These are phyloP conservation scores for Alternaria angustiovoidea DNA, from an alignment of 2,329 filamentous ascomycete genomes.

Conservation along the genomic window DNA sequence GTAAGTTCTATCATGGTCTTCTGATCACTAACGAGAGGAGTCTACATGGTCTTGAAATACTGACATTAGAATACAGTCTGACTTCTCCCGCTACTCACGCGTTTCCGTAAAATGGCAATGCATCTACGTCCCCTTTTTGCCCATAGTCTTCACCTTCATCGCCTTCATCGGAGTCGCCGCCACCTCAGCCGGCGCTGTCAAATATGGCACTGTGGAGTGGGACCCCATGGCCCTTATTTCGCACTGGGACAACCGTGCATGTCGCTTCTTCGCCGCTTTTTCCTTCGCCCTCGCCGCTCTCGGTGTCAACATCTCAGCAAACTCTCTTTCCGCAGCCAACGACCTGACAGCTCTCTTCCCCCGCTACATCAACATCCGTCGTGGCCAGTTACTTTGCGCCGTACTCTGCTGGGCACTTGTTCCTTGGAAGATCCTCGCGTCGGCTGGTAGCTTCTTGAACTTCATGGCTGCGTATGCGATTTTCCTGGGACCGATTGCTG, in stretches of 20 bases:
- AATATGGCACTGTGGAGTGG: slow-evolving; percentile 59
- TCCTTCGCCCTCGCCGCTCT: slow-evolving; percentile 60
- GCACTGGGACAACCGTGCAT: slow-evolving; percentile 50
- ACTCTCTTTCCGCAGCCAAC: slow-evolving; percentile 62
- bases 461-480: slow-evolving; percentile 74
- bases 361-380: slow-evolving; percentile 61
- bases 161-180: slow-evolving; percentile 66
- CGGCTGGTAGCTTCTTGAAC: slow-evolving; percentile 55
- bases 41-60: slow-evolving; percentile 22
- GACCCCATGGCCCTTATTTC: slow-evolving; percentile 53
- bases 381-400: slow-evolving; percentile 58
- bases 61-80: slow-evolving; percentile 52
- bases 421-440: slow-evolving; percentile 58
- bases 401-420: slow-evolving; percentile 55
- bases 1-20: slow-evolving; percentile 25
- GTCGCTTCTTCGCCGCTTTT: slow-evolving; percentile 53
- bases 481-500: slow-evolving; percentile 70
- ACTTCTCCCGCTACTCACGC: slow-evolving; percentile 64
- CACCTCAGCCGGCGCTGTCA: slow-evolving; percentile 62
- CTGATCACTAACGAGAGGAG: not conserved
- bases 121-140: slow-evolving; percentile 61
- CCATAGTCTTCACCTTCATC: slow-evolving; percentile 63
- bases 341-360: slow-evolving; percentile 63
- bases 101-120: slow-evolving; percentile 59
- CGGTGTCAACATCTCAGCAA: slow-evolving; percentile 63